Conservation (phyloP, 805 yeast species). For the Ogataea saltuana region DNA sequence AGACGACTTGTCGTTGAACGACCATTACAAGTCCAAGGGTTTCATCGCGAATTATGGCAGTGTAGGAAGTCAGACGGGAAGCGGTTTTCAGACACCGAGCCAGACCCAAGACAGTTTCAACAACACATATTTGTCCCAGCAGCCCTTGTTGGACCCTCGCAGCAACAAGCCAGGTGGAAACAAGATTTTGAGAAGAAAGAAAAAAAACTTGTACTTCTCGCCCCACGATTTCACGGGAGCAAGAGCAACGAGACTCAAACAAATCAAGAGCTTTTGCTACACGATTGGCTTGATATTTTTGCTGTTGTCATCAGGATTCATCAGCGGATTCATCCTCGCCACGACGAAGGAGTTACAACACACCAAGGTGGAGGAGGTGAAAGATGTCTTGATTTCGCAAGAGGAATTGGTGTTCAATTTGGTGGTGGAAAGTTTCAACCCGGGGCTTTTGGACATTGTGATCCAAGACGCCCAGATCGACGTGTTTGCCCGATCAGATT, state of each 20-base stretch:
- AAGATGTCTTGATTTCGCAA: conserved; percentile 73
- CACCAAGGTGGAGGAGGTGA: conserved; percentile 60
- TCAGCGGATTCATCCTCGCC: conserved; percentile 81
- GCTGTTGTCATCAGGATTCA: conserved; percentile 70
- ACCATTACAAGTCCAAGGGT: conserved; percentile 12
- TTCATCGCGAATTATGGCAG: conserved; percentile 22
- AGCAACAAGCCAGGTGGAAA: conserved; percentile 12
- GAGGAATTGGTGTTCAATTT: conserved; percentile 85
- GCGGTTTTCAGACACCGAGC: conserved; percentile 9
- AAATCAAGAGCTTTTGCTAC: conserved; percentile 39
- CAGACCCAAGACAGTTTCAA: conserved; percentile 10
- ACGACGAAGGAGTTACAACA: conserved; percentile 79
- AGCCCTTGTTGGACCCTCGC: conserved; percentile 18
- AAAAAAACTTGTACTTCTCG: conserved; percentile 33
- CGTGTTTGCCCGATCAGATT: conserved; percentile 75
- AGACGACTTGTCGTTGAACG: conserved; percentile 26
- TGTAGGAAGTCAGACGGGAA: conserved; percentile 14
- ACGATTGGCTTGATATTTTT: conserved; percentile 47
- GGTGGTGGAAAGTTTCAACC: conserved; percentile 78
- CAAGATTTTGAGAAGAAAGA: conserved; percentile 24
- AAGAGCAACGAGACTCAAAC: conserved; percentile 31
- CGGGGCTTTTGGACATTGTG: conserved; percentile 73
- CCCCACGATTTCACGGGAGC: conserved; percentile 41
- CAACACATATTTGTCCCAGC: conserved; percentile 11
- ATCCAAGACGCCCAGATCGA: conserved; percentile 73